Base-by-base conservation (phyloP, 2,329 filamentous ascomycete species). In the Penicillium sp. region DNA sequence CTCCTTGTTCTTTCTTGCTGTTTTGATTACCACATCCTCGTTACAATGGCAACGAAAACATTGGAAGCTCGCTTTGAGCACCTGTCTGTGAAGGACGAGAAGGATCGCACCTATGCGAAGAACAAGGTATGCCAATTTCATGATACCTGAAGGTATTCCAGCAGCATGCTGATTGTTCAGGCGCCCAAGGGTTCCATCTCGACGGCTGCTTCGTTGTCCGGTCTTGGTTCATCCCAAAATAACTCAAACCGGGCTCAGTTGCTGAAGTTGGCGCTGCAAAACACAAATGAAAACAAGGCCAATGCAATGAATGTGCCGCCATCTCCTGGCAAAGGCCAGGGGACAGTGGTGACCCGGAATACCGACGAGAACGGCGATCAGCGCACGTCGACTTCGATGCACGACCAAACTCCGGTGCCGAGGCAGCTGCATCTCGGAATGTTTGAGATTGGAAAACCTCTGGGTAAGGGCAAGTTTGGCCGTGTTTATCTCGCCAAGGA, bases 61-160 rank as follows among this genome's bases (percentile, higher is more conserved):
- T 82, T 98, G 47, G 93, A 97, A 79, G 82, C 90, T 77, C 90
- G 90, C 68, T 91, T 98, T 71, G 92, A 96, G 86, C 88, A 88
- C 75, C 85, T 97, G 78, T 89, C 90, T 21, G 90, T 97, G 61
- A 89, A 90, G 67, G 93, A 97, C 71, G 93, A 96, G 77, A 96
- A 93, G 71, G 88, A 91, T 57, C 82, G 82, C 61, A 62, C 73
- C 26, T 87, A 90, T 73, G 81, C 85, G 64, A 96, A 96, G 77
- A 76, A 85, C 60, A 96, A 96, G 86, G 92, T 93, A 80, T 56
- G 71, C 33, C 44, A 62, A 5, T 50, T 5, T 21, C 37, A 45
- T 14, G 5, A 43, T 47, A n/a, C n/a, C 21, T 5, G 5, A 0
- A 22, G 10, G 29, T 24, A 33, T 50, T n/a, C 11, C 41, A 41